Conservation (phyloP, 2,329 filamentous ascomycete genomes). For the Paraconiothyrium sp. region DNA sequence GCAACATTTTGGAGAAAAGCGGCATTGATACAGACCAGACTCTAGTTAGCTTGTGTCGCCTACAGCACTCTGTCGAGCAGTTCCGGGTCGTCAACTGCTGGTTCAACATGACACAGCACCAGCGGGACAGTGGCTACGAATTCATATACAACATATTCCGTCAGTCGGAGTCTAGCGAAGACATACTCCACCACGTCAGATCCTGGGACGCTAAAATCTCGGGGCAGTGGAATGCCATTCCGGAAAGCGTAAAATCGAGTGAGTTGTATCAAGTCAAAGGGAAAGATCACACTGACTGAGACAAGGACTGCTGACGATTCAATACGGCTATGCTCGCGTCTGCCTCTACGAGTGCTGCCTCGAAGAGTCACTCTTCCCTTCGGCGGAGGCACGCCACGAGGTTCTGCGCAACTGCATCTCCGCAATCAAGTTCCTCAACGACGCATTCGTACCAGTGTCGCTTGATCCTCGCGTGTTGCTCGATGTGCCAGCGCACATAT, state of each 20-base stretch:
- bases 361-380: constrained; percentile 18
- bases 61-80: constrained; percentile 22
- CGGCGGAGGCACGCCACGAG: constrained; percentile 9
- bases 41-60: constrained; percentile 15
- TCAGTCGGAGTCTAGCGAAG: background rate
- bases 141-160: constrained; percentile 10
- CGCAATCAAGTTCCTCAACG: constrained; percentile 16
- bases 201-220: constrained; percentile 19
- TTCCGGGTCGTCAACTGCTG: constrained; percentile 17
- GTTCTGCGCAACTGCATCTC: constrained; percentile 17
- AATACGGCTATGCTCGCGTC: constrained; percentile 21
- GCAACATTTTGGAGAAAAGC: constrained; percentile 14
- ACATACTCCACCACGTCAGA: constrained; percentile 13
- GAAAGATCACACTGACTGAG: constrained; percentile 2
- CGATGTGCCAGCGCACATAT: constrained; percentile 20
- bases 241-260: constrained; percentile 20
- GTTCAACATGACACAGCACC: constrained; percentile 15
- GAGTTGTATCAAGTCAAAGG: background rate
- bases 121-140: constrained; percentile 5
- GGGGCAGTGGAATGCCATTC: constrained; percentile 18
- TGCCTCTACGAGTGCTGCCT: constrained; percentile 22
- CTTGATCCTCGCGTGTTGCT: constrained; percentile 12
- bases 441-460: constrained; percentile 16
- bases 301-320: constrained; percentile 17
- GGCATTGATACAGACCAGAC: constrained; percentile 17